Percentiles rank a stretch among this genome's conserved stretches.
These are phyloP conservation scores for Apostasia ramifera DNA, from an alignment of 106 monocot genomes.

Conservation along the genomic window DNA sequence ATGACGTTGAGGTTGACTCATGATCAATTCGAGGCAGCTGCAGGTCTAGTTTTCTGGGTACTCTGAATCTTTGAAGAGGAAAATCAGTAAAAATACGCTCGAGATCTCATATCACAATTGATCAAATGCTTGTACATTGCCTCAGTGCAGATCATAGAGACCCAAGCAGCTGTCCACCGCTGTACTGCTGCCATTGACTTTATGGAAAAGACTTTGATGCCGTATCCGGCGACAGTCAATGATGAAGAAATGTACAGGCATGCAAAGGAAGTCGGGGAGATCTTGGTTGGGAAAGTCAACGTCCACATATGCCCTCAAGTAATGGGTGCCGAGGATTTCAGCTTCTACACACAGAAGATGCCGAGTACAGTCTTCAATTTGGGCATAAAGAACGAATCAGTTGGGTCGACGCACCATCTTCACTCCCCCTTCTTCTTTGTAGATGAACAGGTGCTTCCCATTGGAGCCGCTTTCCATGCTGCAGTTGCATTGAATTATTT, in stretches of 20 bases:
- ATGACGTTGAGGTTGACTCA: no score
- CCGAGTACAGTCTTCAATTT: constrained; percentile 35
- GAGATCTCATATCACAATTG: background rate
- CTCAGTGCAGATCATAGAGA: constrained; percentile 38
- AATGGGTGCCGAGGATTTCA: constrained; percentile 68
- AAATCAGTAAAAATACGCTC: no score
- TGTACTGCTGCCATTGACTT: constrained; percentile 46
- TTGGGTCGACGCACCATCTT: constrained; percentile 12
- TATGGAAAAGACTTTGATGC: constrained; percentile 22
- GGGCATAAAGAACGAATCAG: constrained; percentile 37
- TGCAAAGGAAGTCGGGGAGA: constrained; percentile 35
- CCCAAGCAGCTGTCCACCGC: constrained; percentile 33
- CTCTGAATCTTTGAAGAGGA: no score
- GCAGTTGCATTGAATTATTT: constrained; percentile 56
- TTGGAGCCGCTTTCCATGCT: constrained; percentile 74
- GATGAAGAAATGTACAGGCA: constrained; percentile 41
- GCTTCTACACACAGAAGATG: constrained; percentile 56
- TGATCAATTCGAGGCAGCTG: no score
- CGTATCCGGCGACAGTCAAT: constrained; percentile 58
- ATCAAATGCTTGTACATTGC: background rate
- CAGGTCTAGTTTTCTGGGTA: no score
- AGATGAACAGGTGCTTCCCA: constrained; percentile 53
- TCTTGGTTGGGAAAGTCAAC: constrained; percentile 30
- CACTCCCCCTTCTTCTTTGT: constrained; percentile 61
- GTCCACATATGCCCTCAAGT: constrained; percentile 1